Evolutionary conservation across 2,329 filamentous ascomycete genomes (phyloP).

Genomic region (Phialophora verrucosa): DNA sequence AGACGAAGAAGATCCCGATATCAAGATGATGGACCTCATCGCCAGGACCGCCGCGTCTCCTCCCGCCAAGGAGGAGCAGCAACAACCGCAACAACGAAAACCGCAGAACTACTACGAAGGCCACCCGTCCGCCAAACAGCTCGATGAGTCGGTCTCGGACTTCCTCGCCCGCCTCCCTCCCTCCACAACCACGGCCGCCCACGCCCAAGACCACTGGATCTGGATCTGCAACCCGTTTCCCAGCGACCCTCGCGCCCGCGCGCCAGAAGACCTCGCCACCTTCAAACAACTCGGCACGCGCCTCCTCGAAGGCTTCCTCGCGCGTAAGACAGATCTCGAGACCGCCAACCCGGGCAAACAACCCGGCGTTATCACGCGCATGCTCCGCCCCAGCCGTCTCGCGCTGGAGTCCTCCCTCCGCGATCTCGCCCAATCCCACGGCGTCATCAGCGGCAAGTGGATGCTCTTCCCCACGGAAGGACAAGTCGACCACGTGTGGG

Average conservation of each 20-base stretch:
- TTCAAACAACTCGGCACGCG: slow-evolving; percentile 62
- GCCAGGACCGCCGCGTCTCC: not conserved
- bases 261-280: slow-evolving; percentile 49
- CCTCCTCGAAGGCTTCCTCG: slow-evolving; percentile 58
- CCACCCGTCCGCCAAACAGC: slow-evolving; percentile 62
- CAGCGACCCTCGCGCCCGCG: slow-evolving; percentile 12
- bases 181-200: slow-evolving; percentile 59
- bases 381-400: slow-evolving; percentile 51
- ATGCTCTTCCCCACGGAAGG: slow-evolving; percentile 68
- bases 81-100: not conserved
- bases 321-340: slow-evolving; percentile 53
- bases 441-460: slow-evolving; percentile 61
- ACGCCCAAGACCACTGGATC: slow-evolving; percentile 65
- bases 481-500: slow-evolving; percentile 69
- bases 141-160: slow-evolving; percentile 65
- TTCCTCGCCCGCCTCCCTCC: slow-evolving; percentile 75
- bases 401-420: slow-evolving; percentile 62
- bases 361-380: slow-evolving; percentile 42
- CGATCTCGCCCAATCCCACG: slow-evolving; percentile 60
- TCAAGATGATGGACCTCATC: slow-evolving; percentile 2
- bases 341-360: slow-evolving; percentile 44
- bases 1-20: not conserved
- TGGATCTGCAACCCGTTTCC: slow-evolving; percentile 70
- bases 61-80: slow-evolving; percentile 12
- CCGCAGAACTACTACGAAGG: slow-evolving; percentile 67